Evolutionary conservation across 192 early-diverging fungal species (phyloP), one percentile per base, ranked within the genome.

Genomic region (Coemansia sp.): DNA sequence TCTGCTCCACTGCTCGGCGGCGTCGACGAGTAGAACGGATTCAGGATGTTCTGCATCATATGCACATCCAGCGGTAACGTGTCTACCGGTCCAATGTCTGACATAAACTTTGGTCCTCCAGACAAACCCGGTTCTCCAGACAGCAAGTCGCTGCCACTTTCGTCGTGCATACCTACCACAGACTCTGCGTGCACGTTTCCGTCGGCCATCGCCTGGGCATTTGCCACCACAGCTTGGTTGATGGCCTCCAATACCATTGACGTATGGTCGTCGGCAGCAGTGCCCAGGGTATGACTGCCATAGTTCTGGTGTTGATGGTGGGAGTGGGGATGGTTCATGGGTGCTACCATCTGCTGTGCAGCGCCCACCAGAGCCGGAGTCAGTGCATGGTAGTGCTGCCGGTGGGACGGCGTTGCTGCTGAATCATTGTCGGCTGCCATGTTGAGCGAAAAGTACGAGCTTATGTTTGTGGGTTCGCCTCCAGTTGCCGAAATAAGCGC

Each of bases 361-460:
- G n/a, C n/a, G n/a, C n/a, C n/a, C n/a, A n/a, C n/a, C n/a, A n/a
- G n/a, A n/a, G n/a, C n/a, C n/a, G n/a, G 55, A 34, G 54, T 45
- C 35, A 56, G 27, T 14, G 43, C 22, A 19, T 62, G 40, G 7
- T 49, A 22, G 5, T 54, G 52, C 15, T 41, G 46, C 28, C 49
- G 55, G 1, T 58, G 46, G 34, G 42, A 50, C 17, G n/a, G n/a
- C n/a, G 18, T n/a, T n/a, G 23, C 27, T 29, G 24, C 20, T 9
- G 44, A 32, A 30, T 27, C 47, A 9, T 14, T 30, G 17, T 14
- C 25, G 8, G 32, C 9, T 40, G 38, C 22, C 24, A 24, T 34
- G 18, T 47, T 55, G 34, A 75, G 53, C 9, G 60, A 29, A 48
- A 75, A 75, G 37, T 75, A 75, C 47, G 72, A 75, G 17, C 44